Evolutionary conservation across 768 basidiomycete species (phyloP).

Genomic region (Amanita muscaria): DNA sequence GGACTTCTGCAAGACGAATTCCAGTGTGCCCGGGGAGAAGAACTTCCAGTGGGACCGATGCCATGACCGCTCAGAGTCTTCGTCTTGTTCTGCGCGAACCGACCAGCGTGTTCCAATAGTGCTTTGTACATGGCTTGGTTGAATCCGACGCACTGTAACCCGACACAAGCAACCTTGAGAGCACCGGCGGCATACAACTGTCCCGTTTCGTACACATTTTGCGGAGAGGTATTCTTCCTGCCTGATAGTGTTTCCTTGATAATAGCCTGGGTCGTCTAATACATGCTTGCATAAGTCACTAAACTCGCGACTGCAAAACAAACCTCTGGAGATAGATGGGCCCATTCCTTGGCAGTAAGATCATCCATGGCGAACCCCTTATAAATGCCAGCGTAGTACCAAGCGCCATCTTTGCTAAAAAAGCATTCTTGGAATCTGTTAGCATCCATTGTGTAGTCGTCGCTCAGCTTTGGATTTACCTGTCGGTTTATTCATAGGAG

Average conservation of each 20-base stretch:
- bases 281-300: slow-evolving; percentile 7
- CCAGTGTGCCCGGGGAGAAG: slow-evolving; percentile 5
- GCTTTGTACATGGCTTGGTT: slow-evolving; percentile 56
- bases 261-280: slow-evolving; percentile 54
- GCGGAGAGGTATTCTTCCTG: slow-evolving; percentile 70
- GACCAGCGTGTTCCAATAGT: slow-evolving; percentile 54
- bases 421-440: slow-evolving; percentile 51
- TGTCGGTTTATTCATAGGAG: slow-evolving; percentile 51
- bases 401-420: slow-evolving; percentile 70
- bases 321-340: slow-evolving; percentile 56
- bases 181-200: slow-evolving; percentile 71
- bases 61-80: slow-evolving; percentile 4
- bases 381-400: slow-evolving; percentile 83
- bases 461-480: slow-evolving; percentile 28
- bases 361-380: slow-evolving; percentile 57
- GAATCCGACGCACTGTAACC: slow-evolving; percentile 71
- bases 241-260: slow-evolving; percentile 64
- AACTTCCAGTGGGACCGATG: background rate
- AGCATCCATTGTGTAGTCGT: background rate
- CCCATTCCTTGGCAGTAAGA: slow-evolving; percentile 62
- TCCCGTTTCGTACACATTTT: slow-evolving; percentile 64
- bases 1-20: background rate
- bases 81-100: slow-evolving; percentile 20
- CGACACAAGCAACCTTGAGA: slow-evolving; percentile 64
- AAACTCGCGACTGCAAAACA: slow-evolving; percentile 9